phyloP scores from a whole-genome alignment of 169 alveolate genomes.

The Plasmodium blacklocki region DNA sequence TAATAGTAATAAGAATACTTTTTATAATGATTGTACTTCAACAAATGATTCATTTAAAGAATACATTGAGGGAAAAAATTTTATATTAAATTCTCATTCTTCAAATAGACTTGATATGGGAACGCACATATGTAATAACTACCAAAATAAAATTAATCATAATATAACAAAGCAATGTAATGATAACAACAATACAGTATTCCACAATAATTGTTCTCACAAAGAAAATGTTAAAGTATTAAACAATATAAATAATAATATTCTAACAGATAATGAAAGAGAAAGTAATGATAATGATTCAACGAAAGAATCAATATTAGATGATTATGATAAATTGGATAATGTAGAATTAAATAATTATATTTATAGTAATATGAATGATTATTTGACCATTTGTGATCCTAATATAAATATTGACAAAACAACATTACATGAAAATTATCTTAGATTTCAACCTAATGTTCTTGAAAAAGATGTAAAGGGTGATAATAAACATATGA shows the following conservation, averaged over 20 bases:
- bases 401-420: background rate
- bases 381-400: background rate
- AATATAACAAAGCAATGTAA: background rate
- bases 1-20: background rate
- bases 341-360: conserved; percentile 4
- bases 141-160: background rate
- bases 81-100: no score
- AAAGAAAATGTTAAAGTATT: background rate
- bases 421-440: background rate
- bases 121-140: background rate
- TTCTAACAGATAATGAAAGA: background rate
- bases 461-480: background rate
- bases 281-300: conserved; percentile 16
- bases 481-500: conserved; percentile 12
- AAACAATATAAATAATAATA: background rate
- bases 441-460: conserved; percentile 7
- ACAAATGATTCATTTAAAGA: no score
- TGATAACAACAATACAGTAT: conserved; percentile 5
- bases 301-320: background rate
- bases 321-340: conserved; percentile 5
- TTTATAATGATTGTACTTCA: background rate
- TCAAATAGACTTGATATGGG: no score
- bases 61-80: no score
- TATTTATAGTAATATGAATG: conserved; percentile 1
- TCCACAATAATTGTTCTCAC: conserved; percentile 1